These are phyloP conservation scores for Scenedesmus sp. DNA, from an alignment of 163 green algal genomes.

Conservation along the genomic window DNA sequence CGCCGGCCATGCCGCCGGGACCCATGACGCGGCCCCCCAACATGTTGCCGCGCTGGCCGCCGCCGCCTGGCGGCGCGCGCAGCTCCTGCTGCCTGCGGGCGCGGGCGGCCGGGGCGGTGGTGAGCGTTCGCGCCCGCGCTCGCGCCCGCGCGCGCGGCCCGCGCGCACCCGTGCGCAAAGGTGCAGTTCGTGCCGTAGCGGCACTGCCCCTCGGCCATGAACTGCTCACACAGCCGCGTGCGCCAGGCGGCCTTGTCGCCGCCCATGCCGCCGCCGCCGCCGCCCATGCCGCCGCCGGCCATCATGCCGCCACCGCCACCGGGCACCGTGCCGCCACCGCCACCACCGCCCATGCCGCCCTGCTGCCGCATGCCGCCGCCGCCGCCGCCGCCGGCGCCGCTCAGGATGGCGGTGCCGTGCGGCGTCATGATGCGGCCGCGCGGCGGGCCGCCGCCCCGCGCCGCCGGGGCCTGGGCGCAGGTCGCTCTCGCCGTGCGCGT, in stretches of 20 bases:
- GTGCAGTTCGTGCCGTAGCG: slow-evolving; percentile 67
- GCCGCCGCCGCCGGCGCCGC: not conserved
- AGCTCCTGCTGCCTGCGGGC: slow-evolving; percentile 35
- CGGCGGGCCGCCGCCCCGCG: not conserved
- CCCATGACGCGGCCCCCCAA: too few relatives aligned
- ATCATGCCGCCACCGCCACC: slow-evolving; percentile 10
- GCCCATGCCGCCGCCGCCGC: not conserved
- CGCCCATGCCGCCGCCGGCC: not conserved
- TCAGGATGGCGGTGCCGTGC: not conserved
- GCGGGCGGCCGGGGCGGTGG: not conserved
- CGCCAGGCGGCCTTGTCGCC: slow-evolving; percentile 35
- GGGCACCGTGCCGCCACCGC: slow-evolving; percentile 21
- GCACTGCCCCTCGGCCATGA: slow-evolving; percentile 66
- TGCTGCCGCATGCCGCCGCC: not conserved
- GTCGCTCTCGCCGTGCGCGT: slow-evolving; percentile 63
- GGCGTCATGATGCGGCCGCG: slow-evolving; percentile 45
- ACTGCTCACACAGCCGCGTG: slow-evolving; percentile 68
- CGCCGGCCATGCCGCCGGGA: not conserved
- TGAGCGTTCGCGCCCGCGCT: not conserved
- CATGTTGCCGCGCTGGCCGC: not conserved
- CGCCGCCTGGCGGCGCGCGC: not conserved
- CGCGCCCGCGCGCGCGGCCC: not conserved
- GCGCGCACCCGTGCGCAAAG: slow-evolving; percentile 73
- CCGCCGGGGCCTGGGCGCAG: slow-evolving; percentile 41
- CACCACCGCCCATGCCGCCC: not conserved